Evolutionary conservation across 352 stramenopile genomes (phyloP), one percentile per base, ranked within the genome.

Genomic region (Globisporangium uncinulatum): DNA sequence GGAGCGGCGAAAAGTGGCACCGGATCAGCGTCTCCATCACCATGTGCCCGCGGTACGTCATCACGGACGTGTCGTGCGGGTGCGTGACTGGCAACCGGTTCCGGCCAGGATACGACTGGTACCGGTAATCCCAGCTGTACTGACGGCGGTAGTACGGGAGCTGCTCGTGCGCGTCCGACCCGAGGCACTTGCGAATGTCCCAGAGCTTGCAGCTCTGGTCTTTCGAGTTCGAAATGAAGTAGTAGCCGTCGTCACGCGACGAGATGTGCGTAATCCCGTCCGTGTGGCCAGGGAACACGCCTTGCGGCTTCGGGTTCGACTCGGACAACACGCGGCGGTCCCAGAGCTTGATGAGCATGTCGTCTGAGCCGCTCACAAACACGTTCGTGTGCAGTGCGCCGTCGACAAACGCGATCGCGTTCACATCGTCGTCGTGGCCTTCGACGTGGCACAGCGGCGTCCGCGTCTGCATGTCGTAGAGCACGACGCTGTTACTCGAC

Each of bases 171-270:
- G 73, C 52, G 6, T 83, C 62, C 14, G 79, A 66, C 4, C 73
- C 86, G 34, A 79, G 63, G 59, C 81, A 94, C 58, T 92, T 92
- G 29, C 84, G 76, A 24, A 92, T 70, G 57, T 94, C 85, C 82
- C 82, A 94, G 11, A 94, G 82, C 66, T 92, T 92, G 50, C 69
- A 83, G 13, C 71, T 89, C 60, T 92, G 85, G 53, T 94, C 84
- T 51, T 94, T 94, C 0, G 80, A 69, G 65, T 94, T 94, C n/a
- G 84, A 94, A 24, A 94, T 69, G 52, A 94, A 94, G 54, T 94
- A 94, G 66, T 89, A 90, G 4, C 82, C 85, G 62, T 94, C 85
- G 60, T 92, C 82, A 15, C 83, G 76, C 24, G 85, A 90, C 11
- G 79, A 86, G 57, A 94, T 81, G 63, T 92, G 73, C 29, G 82